These are phyloP conservation scores for Vigna reflexopilosa DNA, from an alignment of 306 rosid genomes.

Conservation along the genomic window DNA sequence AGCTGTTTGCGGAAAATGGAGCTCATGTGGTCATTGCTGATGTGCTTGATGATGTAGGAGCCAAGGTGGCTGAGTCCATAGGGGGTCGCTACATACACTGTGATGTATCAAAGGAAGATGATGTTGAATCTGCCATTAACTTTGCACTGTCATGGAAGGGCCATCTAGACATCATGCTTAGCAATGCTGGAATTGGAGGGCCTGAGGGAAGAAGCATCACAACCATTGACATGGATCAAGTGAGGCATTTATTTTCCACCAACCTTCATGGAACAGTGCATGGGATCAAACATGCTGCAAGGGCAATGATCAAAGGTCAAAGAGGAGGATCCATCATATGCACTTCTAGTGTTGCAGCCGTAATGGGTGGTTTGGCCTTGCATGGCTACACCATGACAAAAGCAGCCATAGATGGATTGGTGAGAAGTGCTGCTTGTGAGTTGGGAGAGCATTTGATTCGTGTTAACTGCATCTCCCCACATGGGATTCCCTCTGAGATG, in stretches of 20 bases:
- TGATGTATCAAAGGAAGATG: conserved; percentile 72
- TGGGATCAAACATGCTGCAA: conserved; percentile 77
- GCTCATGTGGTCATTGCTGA: conserved; percentile 80
- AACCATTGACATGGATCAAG: conserved; percentile 57
- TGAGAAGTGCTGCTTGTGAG: conserved; percentile 78
- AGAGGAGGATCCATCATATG: conserved; percentile 76
- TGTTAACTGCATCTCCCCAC: conserved; percentile 77
- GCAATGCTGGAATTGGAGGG: conserved; percentile 79
- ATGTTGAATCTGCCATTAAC: conserved; percentile 72
- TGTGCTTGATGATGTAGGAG: conserved; percentile 73
- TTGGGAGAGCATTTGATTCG: conserved; percentile 77
- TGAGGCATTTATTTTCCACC: conserved; percentile 49
- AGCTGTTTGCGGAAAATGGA: conserved; percentile 68
- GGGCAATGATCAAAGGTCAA: conserved; percentile 67
- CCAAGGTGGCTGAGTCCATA: conserved; percentile 54
- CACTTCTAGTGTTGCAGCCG: conserved; percentile 75
- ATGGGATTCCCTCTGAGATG: conserved; percentile 86
- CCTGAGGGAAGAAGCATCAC: conserved; percentile 71
- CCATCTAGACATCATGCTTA: conserved; percentile 72
- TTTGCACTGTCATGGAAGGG: conserved; percentile 76
- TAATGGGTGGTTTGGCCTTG: conserved; percentile 74
- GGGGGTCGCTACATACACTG: conserved; percentile 78
- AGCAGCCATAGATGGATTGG: conserved; percentile 65
- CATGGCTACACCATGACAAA: conserved; percentile 77
- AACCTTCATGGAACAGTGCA: conserved; percentile 71